Conservation (phyloP, 2,329 filamentous ascomycete species). For the Beauveria australis region DNA sequence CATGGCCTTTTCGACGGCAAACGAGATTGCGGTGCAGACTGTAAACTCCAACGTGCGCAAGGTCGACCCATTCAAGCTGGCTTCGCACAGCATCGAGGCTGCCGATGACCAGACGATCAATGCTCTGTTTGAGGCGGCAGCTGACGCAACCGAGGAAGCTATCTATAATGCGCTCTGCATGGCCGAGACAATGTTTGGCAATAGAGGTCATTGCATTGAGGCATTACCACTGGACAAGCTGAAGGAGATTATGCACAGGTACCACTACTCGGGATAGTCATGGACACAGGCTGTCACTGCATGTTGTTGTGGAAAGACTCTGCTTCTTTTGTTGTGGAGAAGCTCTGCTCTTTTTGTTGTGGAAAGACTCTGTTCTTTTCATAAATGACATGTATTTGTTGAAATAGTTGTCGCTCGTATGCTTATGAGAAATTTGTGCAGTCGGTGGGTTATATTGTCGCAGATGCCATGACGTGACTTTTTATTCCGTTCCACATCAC, state of each 20-base stretch:
- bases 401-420: too few species aligned
- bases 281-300: background rate
- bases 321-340: too few species aligned
- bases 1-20: slow-evolving; percentile 54
- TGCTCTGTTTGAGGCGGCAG: slow-evolving; percentile 48
- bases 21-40: slow-evolving; percentile 33
- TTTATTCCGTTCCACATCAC: background rate
- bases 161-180: slow-evolving; percentile 54
- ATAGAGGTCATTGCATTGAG: slow-evolving; percentile 35
- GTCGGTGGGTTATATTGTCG: too few species aligned
- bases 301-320: too few species aligned
- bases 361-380: background rate
- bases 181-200: slow-evolving; percentile 46
- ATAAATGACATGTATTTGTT: too few species aligned
- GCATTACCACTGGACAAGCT: slow-evolving; percentile 37
- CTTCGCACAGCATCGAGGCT: slow-evolving; percentile 31
- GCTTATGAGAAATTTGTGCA: too few species aligned
- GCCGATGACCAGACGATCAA: slow-evolving; percentile 51
- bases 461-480: background rate
- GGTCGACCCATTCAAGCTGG: slow-evolving; percentile 34
- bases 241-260: slow-evolving; percentile 34
- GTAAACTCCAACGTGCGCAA: slow-evolving; percentile 21
- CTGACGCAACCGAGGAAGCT: slow-evolving; percentile 53
- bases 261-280: background rate
- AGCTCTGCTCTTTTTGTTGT: too few species aligned